Conservation (phyloP, 176 grass and related monocot genomes). For the Aegilops umbellulata region DNA sequence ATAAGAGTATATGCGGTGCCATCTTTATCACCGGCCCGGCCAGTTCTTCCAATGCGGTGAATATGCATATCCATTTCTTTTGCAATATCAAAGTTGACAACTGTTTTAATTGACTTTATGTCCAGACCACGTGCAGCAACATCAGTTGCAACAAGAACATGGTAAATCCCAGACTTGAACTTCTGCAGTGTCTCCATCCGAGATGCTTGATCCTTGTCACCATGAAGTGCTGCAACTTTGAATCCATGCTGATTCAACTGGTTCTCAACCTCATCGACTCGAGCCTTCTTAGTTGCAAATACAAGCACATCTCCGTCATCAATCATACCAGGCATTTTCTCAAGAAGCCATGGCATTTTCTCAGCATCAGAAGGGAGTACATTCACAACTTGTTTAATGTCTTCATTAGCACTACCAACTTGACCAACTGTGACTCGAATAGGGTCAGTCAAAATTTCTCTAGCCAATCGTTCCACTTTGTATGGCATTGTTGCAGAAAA, state of each 20-base stretch:
- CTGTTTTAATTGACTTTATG: slow-evolving; percentile 99
- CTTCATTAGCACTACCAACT: slow-evolving; percentile 95
- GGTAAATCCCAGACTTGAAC: slow-evolving; percentile 89
- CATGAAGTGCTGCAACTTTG: slow-evolving; percentile 88
- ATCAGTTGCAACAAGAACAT: slow-evolving; percentile 98
- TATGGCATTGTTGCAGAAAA: slow-evolving; percentile 99
- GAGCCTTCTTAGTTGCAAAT: slow-evolving; percentile 85
- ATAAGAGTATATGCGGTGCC: slow-evolving; percentile 90
- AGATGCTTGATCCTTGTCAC: slow-evolving; percentile 99
- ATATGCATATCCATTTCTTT: slow-evolving; percentile 99
- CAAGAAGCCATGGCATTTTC: slow-evolving; percentile 91
- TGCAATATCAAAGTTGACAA: slow-evolving; percentile 95
- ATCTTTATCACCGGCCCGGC: slow-evolving; percentile 98
- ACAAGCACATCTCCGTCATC: slow-evolving; percentile 97
- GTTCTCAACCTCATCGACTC: slow-evolving; percentile 89
- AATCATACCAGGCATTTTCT: slow-evolving; percentile 82
- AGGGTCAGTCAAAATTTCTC: slow-evolving; percentile 92
- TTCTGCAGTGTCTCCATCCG: slow-evolving; percentile 87
- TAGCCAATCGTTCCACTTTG: slow-evolving; percentile 91
- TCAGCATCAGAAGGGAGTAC: slow-evolving; percentile 93
- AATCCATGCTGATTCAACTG: slow-evolving; percentile 82
- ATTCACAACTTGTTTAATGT: slow-evolving; percentile 95
- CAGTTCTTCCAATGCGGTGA: slow-evolving; percentile 93
- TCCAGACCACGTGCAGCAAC: slow-evolving; percentile 96
- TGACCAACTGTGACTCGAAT: slow-evolving; percentile 94